Base-by-base conservation (phyloP, 164 flowering plant genomes). In the Dillenia suffruticosa region DNA sequence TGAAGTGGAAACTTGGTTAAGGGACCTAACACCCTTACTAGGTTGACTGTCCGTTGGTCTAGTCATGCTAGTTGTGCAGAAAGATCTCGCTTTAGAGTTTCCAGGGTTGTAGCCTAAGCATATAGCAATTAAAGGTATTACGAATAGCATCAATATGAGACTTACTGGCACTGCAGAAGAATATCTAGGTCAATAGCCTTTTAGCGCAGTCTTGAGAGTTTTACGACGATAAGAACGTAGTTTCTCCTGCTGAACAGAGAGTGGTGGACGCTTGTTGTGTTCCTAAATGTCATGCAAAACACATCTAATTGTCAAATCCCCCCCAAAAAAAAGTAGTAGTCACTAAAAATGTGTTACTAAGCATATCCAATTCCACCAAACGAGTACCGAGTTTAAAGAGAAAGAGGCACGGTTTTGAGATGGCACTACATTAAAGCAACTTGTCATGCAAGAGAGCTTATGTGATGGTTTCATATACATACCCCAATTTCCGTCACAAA, bases 401-500 rank as follows among this genome's bases (percentile, higher is more conserved):
- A 11, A n/a, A 26, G 2, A 4, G 22, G 10, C 55, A 16, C 22
- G 3, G 22, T 9, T 3, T 17, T 52, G 55, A 52, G 55, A 52
- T n/a, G 24, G 9, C 24, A 19, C 55, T 19, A 53, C 22, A 53
- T 53, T 32, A 32, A 5, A 32, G 56, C 56, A 24, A 11, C 12
- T 11, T 12, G 49, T 10, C 45, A 49, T 19, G 43, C 17, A 53
- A 17, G 22, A 44, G 54, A 45, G 47, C 26, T 53, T 19, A n/a
- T 22, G 24, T 53, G 26, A 32, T 12, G 12, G 55, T 32, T 52
- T 32, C 55, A 8, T 10, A 53, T 32, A 68, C 79, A 45, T 79
- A 92, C 98, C 61, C 90, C 87, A 63, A 92, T 84, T 72, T 90
- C 80, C 44, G 93, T 92, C 72, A 85, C 81, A 62, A 50, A 76